Percentiles rank a stretch among this genome's conserved stretches.
Conservation (phyloP, 192 early-diverging fungal species). For the Backusella tarrabulga region DNA sequence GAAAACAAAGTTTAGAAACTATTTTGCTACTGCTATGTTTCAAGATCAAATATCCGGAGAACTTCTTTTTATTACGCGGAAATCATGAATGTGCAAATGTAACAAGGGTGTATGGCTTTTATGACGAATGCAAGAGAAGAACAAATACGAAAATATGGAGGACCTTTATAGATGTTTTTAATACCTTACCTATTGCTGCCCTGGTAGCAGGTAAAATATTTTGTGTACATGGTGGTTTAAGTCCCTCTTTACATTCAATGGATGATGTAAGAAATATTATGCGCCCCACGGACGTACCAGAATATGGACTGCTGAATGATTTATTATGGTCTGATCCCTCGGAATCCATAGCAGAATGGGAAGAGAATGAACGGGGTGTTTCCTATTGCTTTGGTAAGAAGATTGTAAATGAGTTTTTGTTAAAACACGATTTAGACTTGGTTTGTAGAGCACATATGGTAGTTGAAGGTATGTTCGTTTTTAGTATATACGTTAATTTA, state of each 20-base stretch:
- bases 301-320: conserved; percentile 89
- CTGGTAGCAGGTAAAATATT: conserved; percentile 93
- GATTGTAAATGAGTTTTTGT: conserved; percentile 81
- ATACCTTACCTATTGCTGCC: conserved; percentile 88
- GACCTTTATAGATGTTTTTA: conserved; percentile 89
- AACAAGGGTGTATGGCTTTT: conserved; percentile 94
- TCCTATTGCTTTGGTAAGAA: conserved; percentile 91
- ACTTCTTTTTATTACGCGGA: conserved; percentile 93
- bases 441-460: conserved; percentile 98
- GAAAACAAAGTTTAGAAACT: conserved; percentile 93
- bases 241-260: conserved; percentile 77
- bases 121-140: conserved; percentile 95
- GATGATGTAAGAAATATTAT: conserved; percentile 80
- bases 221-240: conserved; percentile 93
- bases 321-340: conserved; percentile 94
- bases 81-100: conserved; percentile 97
- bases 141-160: conserved; percentile 87
- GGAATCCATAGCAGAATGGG: conserved; percentile 75
- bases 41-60: conserved; percentile 97
- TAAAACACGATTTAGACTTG: conserved; percentile 86
- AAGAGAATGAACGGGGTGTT: conserved; percentile 94
- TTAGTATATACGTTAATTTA: neutral
- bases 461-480: conserved; percentile 37
- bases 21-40: conserved; percentile 92
- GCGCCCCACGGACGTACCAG: conserved; percentile 89